Conservation (phyloP, 345 rosid species). For the Pistacia vera region DNA sequence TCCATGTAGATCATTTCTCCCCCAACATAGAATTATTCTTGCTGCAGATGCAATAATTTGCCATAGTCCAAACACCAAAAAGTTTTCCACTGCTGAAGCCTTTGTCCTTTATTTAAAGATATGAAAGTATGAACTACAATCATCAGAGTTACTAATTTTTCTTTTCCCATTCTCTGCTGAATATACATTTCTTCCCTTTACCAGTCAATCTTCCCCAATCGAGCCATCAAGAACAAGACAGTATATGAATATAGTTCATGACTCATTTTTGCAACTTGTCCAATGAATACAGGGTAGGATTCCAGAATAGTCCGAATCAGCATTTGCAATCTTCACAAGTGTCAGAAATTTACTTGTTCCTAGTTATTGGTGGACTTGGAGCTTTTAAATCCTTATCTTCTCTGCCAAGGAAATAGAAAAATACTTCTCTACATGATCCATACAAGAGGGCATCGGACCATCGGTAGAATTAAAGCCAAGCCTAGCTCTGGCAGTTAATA, state of each 20-base stretch:
- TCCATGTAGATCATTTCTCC: not conserved
- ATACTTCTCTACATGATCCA: not conserved
- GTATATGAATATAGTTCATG: not conserved
- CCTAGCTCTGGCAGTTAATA: not conserved
- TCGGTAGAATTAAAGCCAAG: not conserved
- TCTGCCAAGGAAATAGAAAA: not conserved
- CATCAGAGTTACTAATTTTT: not conserved
- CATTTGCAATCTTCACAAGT: not conserved
- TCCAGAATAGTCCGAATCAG: not conserved
- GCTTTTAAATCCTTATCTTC: not conserved
- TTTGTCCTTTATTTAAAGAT: not conserved
- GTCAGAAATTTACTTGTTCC: not conserved
- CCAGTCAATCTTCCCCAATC: not conserved
- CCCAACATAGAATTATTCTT: no score
- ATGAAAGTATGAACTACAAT: no score
- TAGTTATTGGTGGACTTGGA: not conserved
- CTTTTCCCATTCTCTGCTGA: not conserved
- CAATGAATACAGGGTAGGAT: not conserved
- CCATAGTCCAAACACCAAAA: no score
- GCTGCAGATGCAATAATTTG: no score
- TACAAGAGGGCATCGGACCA: no score
- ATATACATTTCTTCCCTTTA: not conserved
- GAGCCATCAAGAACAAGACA: no score
- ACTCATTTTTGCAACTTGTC: not conserved
- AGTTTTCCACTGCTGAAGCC: not conserved